phyloP scores from a whole-genome alignment of 352 stramenopile species.

The Globisporangium yorkense region DNA sequence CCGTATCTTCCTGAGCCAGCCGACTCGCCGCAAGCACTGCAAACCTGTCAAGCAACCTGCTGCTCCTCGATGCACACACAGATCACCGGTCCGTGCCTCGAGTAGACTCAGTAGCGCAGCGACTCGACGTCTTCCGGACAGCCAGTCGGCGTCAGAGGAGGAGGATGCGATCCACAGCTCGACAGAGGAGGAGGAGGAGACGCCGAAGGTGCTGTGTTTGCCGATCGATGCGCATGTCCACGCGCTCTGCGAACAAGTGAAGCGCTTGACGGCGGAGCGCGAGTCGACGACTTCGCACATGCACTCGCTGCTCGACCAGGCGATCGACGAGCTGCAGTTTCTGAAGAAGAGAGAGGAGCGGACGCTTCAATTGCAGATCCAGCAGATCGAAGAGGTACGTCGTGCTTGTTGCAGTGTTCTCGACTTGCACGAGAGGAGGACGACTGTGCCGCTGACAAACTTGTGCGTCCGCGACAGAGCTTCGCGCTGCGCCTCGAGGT shows the following conservation, averaged over 20 bases:
- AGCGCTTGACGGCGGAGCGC: conserved; percentile 32
- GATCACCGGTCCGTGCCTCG: not conserved
- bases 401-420: not conserved
- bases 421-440: not conserved
- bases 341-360: conserved; percentile 49
- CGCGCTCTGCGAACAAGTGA: conserved; percentile 38
- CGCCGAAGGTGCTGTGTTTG: conserved; percentile 15
- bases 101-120: not conserved
- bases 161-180: not conserved
- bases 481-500: conserved; percentile 48
- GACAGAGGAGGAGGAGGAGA: conserved; percentile 4
- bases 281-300: conserved; percentile 40
- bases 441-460: not conserved
- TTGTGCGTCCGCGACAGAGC: conserved; percentile 18
- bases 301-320: conserved; percentile 36
- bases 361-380: conserved; percentile 34
- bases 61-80: not conserved
- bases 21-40: conserved; percentile 10
- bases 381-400: conserved; percentile 46
- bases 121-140: not conserved
- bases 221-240: conserved; percentile 48
- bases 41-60: not conserved
- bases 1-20: conserved; percentile 67
- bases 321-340: conserved; percentile 49
- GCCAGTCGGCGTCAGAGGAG: not conserved